A percentile compares a stretch with the other conserved stretches of the same genome.
phyloP scores from a whole-genome alignment of 2,329 filamentous ascomycete species.

The Fusarium anthophilum region DNA sequence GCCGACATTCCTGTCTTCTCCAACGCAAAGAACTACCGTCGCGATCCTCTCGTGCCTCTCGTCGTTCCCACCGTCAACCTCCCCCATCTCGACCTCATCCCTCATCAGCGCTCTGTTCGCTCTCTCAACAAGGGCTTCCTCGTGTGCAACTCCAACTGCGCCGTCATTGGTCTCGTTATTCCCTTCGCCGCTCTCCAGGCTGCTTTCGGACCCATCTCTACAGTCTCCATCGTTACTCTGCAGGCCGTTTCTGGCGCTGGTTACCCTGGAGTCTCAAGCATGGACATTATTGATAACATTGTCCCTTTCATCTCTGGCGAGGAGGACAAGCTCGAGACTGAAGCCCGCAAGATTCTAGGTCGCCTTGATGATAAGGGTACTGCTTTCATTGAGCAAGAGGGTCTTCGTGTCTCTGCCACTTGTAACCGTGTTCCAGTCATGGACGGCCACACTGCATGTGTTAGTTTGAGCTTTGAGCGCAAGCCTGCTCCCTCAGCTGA shows the following conservation, averaged over 20 bases:
- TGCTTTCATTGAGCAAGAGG: slow-evolving; percentile 78
- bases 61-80: slow-evolving; percentile 97
- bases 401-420: slow-evolving; percentile 81
- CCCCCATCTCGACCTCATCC: slow-evolving; percentile 84
- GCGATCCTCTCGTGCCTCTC: slow-evolving; percentile 87
- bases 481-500: slow-evolving; percentile 78
- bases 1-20: slow-evolving; percentile 93
- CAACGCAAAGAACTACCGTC: slow-evolving; percentile 97
- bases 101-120: slow-evolving; percentile 82
- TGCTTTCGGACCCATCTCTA: slow-evolving; percentile 83
- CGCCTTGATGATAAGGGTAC: slow-evolving; percentile 74
- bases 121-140: slow-evolving; percentile 85
- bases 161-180: slow-evolving; percentile 94
- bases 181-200: slow-evolving; percentile 91
- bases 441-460: slow-evolving; percentile 95
- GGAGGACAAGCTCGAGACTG: slow-evolving; percentile 95
- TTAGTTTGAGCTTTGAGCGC: slow-evolving; percentile 83
- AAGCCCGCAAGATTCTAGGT: slow-evolving; percentile 95
- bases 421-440: slow-evolving; percentile 96
- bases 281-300: slow-evolving; percentile 97
- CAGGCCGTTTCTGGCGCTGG: slow-evolving; percentile 95
- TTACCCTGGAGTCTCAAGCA: slow-evolving; percentile 87
- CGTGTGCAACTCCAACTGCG: slow-evolving; percentile 98
- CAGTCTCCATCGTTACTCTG: slow-evolving; percentile 85
- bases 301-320: slow-evolving; percentile 93